Percentiles rank a stretch among this genome's conserved stretches.
Conservation (phyloP, 305 asterid species). For the Fraxinus albicans region DNA sequence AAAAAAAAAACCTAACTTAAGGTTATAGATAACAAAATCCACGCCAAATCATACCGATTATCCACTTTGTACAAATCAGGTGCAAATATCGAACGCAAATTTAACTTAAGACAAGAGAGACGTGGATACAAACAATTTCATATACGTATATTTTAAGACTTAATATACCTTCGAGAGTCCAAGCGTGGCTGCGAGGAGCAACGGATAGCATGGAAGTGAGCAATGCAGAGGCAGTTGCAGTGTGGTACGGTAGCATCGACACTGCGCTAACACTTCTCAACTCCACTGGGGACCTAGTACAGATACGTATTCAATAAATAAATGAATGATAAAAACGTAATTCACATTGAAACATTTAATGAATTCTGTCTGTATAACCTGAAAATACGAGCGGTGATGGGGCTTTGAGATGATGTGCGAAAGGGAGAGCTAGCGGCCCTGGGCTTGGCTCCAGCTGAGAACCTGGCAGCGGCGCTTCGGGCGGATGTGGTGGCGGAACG, state of each 20-base stretch:
- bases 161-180: slow-evolving; percentile 81
- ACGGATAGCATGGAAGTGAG: slow-evolving; percentile 89
- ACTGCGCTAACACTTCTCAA: slow-evolving; percentile 58
- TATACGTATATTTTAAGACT: neutral
- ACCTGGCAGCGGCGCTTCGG: slow-evolving; percentile 48
- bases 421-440: slow-evolving; percentile 54
- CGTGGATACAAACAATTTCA: neutral
- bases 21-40: neutral
- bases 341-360: neutral
- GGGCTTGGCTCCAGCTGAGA: slow-evolving; percentile 52
- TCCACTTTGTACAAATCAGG: neutral
- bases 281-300: slow-evolving; percentile 76
- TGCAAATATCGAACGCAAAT: neutral
- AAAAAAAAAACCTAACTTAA: neutral
- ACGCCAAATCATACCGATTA: neutral
- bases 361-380: slow-evolving; percentile 40
- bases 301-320: neutral
- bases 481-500: slow-evolving; percentile 61
- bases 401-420: slow-evolving; percentile 61
- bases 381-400: slow-evolving; percentile 77
- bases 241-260: slow-evolving; percentile 88
- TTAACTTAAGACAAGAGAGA: neutral
- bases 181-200: slow-evolving; percentile 69
- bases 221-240: slow-evolving; percentile 86
- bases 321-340: neutral